Evolutionary conservation across 179 eudicot genomes (phyloP), one percentile per base, ranked within the genome.

Genomic region (Spergularia azorica): DNA sequence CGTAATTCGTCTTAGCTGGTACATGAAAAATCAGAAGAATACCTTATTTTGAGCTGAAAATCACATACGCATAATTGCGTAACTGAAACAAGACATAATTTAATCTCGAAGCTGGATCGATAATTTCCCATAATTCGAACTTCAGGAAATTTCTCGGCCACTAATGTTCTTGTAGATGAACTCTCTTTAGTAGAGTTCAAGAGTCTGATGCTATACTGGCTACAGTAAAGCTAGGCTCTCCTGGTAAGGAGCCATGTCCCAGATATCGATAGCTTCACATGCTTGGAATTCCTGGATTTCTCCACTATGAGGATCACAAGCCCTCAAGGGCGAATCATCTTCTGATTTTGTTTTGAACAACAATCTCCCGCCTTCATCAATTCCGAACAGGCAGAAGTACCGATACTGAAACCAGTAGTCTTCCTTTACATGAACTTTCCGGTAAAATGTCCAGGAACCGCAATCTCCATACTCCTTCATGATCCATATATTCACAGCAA

Each of bases 221-320:
- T 61, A 65, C 20, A 65, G 70, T 15, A 65, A 21, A 39, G 39
- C 50, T 65, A 65, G 51, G 51, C 70, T 65, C 52, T 65, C 70
- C 48, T 65, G 50, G 21, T 65, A 65, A 65, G 51, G 70, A 12
- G 70, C 70, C 70, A 65, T 65, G 51, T 65, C 70, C 70, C 70
- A 65, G 12, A 65, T 41, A 39, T 65, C 52, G 6, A 65, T 51
- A 5, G 51, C n/a, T 65, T 65, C 70, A 38, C 51, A 11, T 41
- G 70, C 39, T 16, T 41, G 70, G 12, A 65, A 65, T 41, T 65
- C 70, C 70, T 65, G 39, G 5, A 41, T 65, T 41, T 65, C 52
- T 41, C 51, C 70, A 16, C 51, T 65, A 6, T 16, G 51, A 4
- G 51, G 16, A 65, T 65, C 70, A 65, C 52, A 65, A 32, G 52